phyloP scores from a whole-genome alignment of 805 yeast genomes.

The Saccharomycopsis synnaedendra region DNA sequence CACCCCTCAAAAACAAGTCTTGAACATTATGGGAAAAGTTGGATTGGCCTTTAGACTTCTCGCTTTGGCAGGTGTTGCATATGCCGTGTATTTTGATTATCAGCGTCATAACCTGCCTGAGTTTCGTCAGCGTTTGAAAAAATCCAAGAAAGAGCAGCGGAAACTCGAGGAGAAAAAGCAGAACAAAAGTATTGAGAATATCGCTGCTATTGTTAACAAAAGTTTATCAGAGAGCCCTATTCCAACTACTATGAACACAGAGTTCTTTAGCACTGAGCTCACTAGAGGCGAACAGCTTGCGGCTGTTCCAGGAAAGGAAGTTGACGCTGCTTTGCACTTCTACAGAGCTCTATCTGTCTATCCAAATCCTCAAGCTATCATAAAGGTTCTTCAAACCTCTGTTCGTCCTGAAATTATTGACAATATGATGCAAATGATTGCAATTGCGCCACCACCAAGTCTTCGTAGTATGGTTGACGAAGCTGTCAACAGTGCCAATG shows the following conservation, averaged over 20 bases:
- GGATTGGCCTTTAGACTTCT: slow-evolving; percentile 27
- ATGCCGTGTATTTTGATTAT: slow-evolving; percentile 86
- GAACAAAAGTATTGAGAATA: slow-evolving; percentile 45
- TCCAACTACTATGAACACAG: slow-evolving; percentile 63
- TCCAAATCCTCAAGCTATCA: slow-evolving; percentile 89
- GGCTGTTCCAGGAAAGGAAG: slow-evolving; percentile 50
- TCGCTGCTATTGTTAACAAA: slow-evolving; percentile 48
- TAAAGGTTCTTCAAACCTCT: slow-evolving; percentile 81
- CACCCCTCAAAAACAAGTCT: not conserved
- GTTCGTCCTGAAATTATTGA: slow-evolving; percentile 78
- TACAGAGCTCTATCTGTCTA: slow-evolving; percentile 89
- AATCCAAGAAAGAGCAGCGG: slow-evolving; percentile 49
- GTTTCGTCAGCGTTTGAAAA: slow-evolving; percentile 69
- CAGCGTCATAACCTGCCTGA: slow-evolving; percentile 72
- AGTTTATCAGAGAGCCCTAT: slow-evolving; percentile 66
- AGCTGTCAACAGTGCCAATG: not conserved
- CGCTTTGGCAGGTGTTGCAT: slow-evolving; percentile 51
- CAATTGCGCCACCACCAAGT: slow-evolving; percentile 74
- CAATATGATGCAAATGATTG: slow-evolving; percentile 77
- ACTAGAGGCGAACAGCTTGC: slow-evolving; percentile 78
- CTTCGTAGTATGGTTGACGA: not conserved
- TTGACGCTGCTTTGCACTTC: slow-evolving; percentile 81
- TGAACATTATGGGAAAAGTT: slow-evolving; percentile 6
- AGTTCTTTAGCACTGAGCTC: slow-evolving; percentile 72
- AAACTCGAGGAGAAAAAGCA: slow-evolving; percentile 48